A percentile compares a stretch with the other conserved stretches of the same genome.
phyloP scores from a whole-genome alignment of 2,329 filamentous ascomycete genomes.

The Penicillium brevicompactum region DNA sequence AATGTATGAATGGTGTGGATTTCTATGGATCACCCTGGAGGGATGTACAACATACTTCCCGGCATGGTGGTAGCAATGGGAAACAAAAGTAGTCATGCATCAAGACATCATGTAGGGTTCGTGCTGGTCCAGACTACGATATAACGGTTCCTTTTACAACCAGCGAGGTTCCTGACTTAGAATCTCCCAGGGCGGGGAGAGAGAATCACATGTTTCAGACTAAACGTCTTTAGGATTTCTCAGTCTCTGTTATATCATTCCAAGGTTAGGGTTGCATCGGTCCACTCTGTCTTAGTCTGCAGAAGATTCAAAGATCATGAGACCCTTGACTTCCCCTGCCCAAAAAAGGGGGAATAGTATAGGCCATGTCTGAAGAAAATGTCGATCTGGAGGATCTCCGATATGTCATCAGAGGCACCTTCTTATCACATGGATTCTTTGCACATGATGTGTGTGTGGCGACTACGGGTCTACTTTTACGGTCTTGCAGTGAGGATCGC shows the following conservation, averaged over 20 bases:
- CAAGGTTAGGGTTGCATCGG: conserved; percentile 7
- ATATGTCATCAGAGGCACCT: conserved; percentile 2
- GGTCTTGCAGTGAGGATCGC: conserved; percentile 1
- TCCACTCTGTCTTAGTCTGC: background rate
- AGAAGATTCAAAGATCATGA: conserved; percentile 3
- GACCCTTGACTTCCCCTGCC: background rate
- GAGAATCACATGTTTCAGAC: conserved; percentile 12
- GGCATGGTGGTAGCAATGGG: background rate
- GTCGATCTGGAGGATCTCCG: conserved; percentile 11
- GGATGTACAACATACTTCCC: background rate
- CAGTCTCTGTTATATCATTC: background rate
- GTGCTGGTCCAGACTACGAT: background rate
- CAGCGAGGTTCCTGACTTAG: background rate
- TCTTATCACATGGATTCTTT: conserved; percentile 14
- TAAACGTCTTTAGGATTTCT: background rate
- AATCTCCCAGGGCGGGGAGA: conserved; percentile 3
- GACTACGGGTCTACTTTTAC: background rate
- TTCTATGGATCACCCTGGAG: background rate
- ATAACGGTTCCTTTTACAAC: background rate
- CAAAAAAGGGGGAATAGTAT: background rate
- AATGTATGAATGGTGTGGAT: background rate
- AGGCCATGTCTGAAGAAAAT: conserved; percentile 2
- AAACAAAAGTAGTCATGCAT: background rate
- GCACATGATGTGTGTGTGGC: conserved; percentile 16
- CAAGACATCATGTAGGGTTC: background rate